phyloP scores from a whole-genome alignment of 192 early-diverging fungal genomes.

The Haplosporangium gracile region DNA sequence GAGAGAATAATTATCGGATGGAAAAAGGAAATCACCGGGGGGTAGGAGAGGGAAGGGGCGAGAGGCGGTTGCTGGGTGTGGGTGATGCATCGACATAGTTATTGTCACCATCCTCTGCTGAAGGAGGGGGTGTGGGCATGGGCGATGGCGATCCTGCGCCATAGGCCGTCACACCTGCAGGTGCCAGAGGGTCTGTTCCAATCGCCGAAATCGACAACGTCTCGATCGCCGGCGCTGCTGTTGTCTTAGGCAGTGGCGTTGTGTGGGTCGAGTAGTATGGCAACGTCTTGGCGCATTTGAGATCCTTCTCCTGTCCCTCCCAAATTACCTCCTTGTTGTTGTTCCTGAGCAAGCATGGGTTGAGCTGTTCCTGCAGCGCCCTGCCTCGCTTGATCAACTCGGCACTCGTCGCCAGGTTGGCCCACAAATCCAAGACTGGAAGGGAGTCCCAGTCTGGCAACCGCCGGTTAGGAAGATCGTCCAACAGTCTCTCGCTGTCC shows the following conservation, averaged over 20 bases:
- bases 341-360: conserved; percentile 47
- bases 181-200: neutral
- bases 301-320: conserved; percentile 54
- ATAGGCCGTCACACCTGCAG: neutral
- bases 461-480: conserved; percentile 63
- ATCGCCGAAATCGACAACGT: conserved; percentile 31
- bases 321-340: conserved; percentile 50
- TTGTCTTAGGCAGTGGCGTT: conserved; percentile 45
- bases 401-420: conserved; percentile 60
- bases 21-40: neutral
- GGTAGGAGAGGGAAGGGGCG: conserved; percentile 21
- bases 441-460: conserved; percentile 61
- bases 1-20: neutral
- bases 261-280: conserved; percentile 55
- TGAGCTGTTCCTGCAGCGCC: conserved; percentile 54
- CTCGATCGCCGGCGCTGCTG: conserved; percentile 32
- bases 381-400: conserved; percentile 57
- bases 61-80: conserved; percentile 13
- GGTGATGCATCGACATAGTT: conserved; percentile 5
- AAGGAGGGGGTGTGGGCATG: conserved; percentile 21
- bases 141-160: conserved; percentile 5
- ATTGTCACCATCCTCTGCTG: neutral
- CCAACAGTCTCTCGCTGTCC: conserved; percentile 56
- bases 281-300: conserved; percentile 52
- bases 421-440: conserved; percentile 69